Conservation (phyloP, 352 stramenopile species). For the Pilasporangium apinafurcum region DNA sequence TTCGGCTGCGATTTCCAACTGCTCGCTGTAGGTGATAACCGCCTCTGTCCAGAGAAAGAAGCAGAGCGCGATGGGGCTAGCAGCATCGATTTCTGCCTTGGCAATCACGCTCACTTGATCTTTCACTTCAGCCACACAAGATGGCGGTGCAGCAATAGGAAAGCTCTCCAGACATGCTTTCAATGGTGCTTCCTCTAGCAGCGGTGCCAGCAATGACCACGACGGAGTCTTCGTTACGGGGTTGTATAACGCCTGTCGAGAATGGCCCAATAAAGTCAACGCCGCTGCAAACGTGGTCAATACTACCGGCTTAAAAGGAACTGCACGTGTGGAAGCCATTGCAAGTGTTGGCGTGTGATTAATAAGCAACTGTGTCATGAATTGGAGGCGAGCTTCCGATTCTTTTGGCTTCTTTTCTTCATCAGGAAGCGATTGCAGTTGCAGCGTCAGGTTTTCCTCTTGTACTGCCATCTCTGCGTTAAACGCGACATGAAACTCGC, state of each 20-base stretch:
- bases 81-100: constrained; percentile 45
- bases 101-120: constrained; percentile 29
- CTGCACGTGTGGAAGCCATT: constrained; percentile 25
- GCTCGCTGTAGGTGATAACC: constrained; percentile 43
- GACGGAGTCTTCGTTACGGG: constrained; percentile 43
- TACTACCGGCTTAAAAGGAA: constrained; percentile 53
- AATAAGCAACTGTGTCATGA: constrained; percentile 41
- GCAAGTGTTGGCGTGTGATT: constrained; percentile 48
- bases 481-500: constrained; percentile 66
- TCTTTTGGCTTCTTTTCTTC: constrained; percentile 47
- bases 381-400: constrained; percentile 40
- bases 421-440: constrained; percentile 34
- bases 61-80: constrained; percentile 33
- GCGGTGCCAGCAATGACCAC: constrained; percentile 55
- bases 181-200: constrained; percentile 32
- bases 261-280: constrained; percentile 41
- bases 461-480: constrained; percentile 42
- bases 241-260: constrained; percentile 29
- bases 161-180: constrained; percentile 16
- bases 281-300: constrained; percentile 41
- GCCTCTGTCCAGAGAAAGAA: constrained; percentile 53
- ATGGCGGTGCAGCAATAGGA: constrained; percentile 3
- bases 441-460: constrained; percentile 51
- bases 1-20: constrained; percentile 30
- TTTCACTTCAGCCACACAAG: constrained; percentile 26